These are phyloP conservation scores for Dactylonectria estremocensis DNA, from an alignment of 2,329 filamentous ascomycete genomes.

Conservation along the genomic window DNA sequence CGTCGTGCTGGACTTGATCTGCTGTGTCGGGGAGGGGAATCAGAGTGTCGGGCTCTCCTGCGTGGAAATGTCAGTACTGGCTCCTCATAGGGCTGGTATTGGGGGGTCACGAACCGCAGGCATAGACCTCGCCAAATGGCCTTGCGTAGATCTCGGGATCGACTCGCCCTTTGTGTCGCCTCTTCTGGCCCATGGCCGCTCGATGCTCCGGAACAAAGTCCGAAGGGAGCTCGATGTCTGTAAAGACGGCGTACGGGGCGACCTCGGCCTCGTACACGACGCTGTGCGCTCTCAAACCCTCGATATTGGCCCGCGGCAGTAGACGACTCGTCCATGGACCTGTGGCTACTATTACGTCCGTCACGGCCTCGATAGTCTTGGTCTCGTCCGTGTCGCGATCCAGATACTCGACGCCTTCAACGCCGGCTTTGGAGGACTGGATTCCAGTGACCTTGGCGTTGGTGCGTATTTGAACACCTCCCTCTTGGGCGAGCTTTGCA, in stretches of 20 bases:
- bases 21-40: conserved; percentile 83
- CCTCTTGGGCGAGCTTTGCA: conserved; percentile 80
- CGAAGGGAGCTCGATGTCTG: conserved; percentile 81
- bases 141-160: conserved; percentile 95
- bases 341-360: conserved; percentile 70
- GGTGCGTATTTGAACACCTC: conserved; percentile 77
- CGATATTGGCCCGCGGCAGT: conserved; percentile 71
- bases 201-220: conserved; percentile 72
- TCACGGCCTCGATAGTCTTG: conserved; percentile 60
- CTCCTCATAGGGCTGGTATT: not conserved
- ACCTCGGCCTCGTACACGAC: conserved; percentile 77
- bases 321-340: conserved; percentile 76
- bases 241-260: conserved; percentile 86
- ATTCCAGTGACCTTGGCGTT: conserved; percentile 79
- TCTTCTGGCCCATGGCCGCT: conserved; percentile 63
- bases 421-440: conserved; percentile 64
- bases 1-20: conserved; percentile 83
- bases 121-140: conserved; percentile 91
- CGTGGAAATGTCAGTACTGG: conserved; percentile 9
- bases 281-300: conserved; percentile 74
- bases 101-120: conserved; percentile 74
- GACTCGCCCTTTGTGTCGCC: conserved; percentile 73
- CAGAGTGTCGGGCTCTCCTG: conserved; percentile 82
- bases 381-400: conserved; percentile 61
- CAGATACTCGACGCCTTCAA: conserved; percentile 74